Evolutionary conservation across 2,329 filamentous ascomycete genomes (phyloP).

Genomic region (Aspergillus sp.): DNA sequence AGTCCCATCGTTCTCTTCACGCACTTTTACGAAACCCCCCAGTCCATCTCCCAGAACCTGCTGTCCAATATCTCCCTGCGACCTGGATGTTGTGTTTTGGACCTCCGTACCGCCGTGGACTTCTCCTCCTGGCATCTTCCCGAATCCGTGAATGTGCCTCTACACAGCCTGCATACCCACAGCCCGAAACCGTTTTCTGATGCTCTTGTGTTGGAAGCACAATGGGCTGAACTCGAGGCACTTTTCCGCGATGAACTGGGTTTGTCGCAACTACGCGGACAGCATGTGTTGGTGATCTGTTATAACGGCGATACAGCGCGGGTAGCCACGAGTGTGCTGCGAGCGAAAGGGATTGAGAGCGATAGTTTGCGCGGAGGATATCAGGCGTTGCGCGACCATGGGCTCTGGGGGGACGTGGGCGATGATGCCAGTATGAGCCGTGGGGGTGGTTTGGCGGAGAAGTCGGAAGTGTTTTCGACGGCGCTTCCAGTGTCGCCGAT

Average conservation of each 20-base stretch:
- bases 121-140: conserved; percentile 39
- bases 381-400: conserved; percentile 19
- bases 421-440: background rate
- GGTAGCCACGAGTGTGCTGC: conserved; percentile 47
- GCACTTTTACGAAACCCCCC: conserved; percentile 27
- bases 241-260: conserved; percentile 28
- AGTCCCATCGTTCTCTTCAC: conserved; percentile 34
- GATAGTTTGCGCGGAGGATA: conserved; percentile 42
- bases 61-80: conserved; percentile 17
- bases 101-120: conserved; percentile 38
- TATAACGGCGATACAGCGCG: conserved; percentile 49
- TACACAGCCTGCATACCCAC: conserved; percentile 26
- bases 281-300: conserved; percentile 42
- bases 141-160: conserved; percentile 39
- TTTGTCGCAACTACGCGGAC: conserved; percentile 17
- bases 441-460: background rate
- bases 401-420: conserved; percentile 14
- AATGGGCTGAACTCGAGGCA: conserved; percentile 44
- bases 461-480: conserved; percentile 4
- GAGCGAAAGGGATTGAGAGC: conserved; percentile 43
- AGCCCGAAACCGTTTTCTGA: conserved; percentile 42
- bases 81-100: conserved; percentile 34
- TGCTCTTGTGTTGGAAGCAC: conserved; percentile 32
- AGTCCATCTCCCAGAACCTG: conserved; percentile 11
- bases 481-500: conserved; percentile 12